Evolutionary conservation across 2,329 filamentous ascomycete species (phyloP), one percentile per base, ranked within the genome.

Genomic region (Microsporum audouinii): DNA sequence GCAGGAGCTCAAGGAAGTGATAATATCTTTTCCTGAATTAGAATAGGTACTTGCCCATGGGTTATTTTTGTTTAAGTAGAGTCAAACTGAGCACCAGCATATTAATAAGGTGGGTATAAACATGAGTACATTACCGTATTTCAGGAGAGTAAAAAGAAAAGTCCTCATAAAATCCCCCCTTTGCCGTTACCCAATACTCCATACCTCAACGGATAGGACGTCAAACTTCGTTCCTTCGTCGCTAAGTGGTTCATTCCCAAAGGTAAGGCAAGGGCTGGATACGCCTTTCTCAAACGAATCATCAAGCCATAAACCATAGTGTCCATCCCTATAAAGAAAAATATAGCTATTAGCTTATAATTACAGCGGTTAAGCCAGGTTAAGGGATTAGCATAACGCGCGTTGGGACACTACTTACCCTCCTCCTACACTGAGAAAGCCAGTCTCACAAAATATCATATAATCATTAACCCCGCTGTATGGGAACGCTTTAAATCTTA

Each of bases 401-500:
- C 17, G 17, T 1, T 29, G 8, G 45, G 27, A 14, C 27, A n/a
- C 23, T 5, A 51, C 79, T 74, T 68, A 84, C 76, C 83, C 89
- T 60, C 90, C 92, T 8, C 94, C 94, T 23, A 97, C 81, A 69
- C 88, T 94, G 49, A 99, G 75, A 71, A 88, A 97, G 29, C 86
- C 83, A 2, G 84, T 80, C 75, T 97, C 91, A 75, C 92, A 97
- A 69, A 95, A 88, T 66, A 97, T 94, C 78, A 92, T 90, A 72
- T 95, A 99, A 73, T 97, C 94, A 72, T 99, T 97, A 45, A 95
- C 83, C 3, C 94, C 94, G 61, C 88, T 95, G 71, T 96, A 97
- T 0, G 92, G 91, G 69, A 97, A 99, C 0, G 92, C 92, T 75
- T 96, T 96, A 81, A 99, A 99, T 23, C 94, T 85, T 66, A 97